Conservation (phyloP, 2,329 filamentous ascomycete species). For the Fusarium sp. region DNA sequence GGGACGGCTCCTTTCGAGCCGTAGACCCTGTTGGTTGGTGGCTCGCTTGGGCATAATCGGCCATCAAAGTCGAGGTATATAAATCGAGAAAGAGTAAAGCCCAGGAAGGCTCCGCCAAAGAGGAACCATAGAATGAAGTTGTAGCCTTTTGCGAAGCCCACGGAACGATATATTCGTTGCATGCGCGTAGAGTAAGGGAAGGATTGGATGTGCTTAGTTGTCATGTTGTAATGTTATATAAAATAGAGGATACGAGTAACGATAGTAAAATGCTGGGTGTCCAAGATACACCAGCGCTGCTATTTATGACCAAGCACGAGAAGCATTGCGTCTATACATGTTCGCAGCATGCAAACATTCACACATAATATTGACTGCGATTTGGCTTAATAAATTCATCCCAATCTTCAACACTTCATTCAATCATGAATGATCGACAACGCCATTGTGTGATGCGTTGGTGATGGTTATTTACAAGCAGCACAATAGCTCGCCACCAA, state of each 20-base stretch:
- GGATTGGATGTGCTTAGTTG: neutral
- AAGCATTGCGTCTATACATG: neutral
- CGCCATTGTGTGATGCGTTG: slow-evolving; percentile 31
- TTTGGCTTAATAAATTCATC: slow-evolving; percentile 9
- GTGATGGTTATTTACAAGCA: slow-evolving; percentile 5
- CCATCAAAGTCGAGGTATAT: slow-evolving; percentile 49
- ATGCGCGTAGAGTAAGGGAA: neutral
- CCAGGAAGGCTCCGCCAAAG: slow-evolving; percentile 55
- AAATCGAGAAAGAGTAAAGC: slow-evolving; percentile 40
- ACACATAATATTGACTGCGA: neutral
- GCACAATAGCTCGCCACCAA: slow-evolving; percentile 23
- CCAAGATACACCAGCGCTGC: neutral
- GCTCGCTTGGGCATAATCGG: slow-evolving; percentile 48
- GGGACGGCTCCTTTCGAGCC: slow-evolving; percentile 42
- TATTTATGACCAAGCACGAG: slow-evolving; percentile 17
- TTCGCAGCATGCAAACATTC: neutral
- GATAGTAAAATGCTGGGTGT: neutral
- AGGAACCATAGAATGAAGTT: slow-evolving; percentile 68
- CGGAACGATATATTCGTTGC: slow-evolving; percentile 54
- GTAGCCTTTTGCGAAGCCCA: slow-evolving; percentile 69
- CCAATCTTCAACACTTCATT: slow-evolving; percentile 8
- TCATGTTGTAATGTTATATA: slow-evolving; percentile 6
- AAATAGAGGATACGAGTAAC: neutral
- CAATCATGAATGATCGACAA: slow-evolving; percentile 7
- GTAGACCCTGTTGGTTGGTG: neutral